phyloP scores from a whole-genome alignment of 345 rosid species.

The Eucalyptus globulus region DNA sequence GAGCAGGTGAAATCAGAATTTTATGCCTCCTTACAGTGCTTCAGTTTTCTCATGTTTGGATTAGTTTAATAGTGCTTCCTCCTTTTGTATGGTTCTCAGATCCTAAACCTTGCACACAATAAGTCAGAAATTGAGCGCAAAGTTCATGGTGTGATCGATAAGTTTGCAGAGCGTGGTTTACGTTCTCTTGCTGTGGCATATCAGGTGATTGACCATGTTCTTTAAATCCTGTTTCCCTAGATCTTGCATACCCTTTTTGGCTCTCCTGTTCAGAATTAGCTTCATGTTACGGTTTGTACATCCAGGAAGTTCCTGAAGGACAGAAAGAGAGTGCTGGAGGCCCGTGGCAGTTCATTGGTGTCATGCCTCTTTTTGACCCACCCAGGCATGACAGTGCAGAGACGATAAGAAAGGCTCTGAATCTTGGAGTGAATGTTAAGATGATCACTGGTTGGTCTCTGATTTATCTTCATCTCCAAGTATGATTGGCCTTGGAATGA shows the following conservation, averaged over 20 bases:
- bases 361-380: constrained; percentile 99
- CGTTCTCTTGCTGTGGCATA: constrained; percentile 96
- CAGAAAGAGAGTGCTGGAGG: constrained; percentile 88
- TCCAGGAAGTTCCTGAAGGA: constrained; percentile 88
- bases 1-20: constrained; percentile 58
- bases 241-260: background rate
- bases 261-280: background rate
- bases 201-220: constrained; percentile 33
- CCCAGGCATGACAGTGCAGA: constrained; percentile 99
- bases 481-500: background rate
- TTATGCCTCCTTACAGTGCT: background rate
- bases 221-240: background rate
- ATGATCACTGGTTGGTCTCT: constrained; percentile 77
- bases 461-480: background rate
- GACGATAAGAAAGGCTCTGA: constrained; percentile 86
- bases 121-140: constrained; percentile 77
- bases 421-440: constrained; percentile 95
- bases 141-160: constrained; percentile 91
- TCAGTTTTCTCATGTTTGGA: background rate
- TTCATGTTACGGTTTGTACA: background rate
- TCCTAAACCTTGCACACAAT: constrained; percentile 83
- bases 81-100: constrained; percentile 21
- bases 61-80: background rate
- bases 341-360: constrained; percentile 90
- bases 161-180: constrained; percentile 92